Evolutionary conservation across 1,139 yeast genomes (phyloP).

Genomic region (Yamadazyma friedrichii): DNA sequence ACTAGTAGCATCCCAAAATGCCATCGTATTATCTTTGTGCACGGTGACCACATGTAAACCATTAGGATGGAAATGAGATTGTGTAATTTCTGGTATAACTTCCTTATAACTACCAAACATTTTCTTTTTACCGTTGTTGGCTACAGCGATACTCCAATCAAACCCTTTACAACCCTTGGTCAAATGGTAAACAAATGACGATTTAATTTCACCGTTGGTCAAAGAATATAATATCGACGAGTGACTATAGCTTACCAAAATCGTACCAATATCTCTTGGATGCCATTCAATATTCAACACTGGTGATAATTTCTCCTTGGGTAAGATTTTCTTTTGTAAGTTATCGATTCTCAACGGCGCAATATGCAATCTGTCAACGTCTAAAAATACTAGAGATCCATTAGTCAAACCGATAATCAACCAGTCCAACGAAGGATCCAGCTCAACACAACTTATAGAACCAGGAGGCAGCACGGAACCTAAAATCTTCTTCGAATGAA

Average conservation of each 20-base stretch:
- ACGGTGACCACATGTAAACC: constrained; percentile 80
- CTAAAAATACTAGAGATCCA: constrained; percentile 74
- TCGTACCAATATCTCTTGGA: constrained; percentile 83
- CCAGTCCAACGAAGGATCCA: constrained; percentile 91
- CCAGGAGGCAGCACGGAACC: constrained; percentile 60
- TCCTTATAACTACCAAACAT: constrained; percentile 41
- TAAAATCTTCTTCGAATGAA: constrained; percentile 60
- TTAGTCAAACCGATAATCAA: constrained; percentile 74
- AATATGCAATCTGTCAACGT: constrained; percentile 71
- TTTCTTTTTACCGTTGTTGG: constrained; percentile 45
- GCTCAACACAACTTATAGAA: constrained; percentile 61
- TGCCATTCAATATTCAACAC: constrained; percentile 73
- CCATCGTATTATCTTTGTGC: constrained; percentile 80
- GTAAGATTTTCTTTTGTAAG: constrained; percentile 59
- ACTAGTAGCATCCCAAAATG: constrained; percentile 83
- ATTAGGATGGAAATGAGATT: constrained; percentile 87
- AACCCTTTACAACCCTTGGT: constrained; percentile 33
- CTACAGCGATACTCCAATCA: constrained; percentile 27
- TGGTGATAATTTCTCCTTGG: constrained; percentile 52
- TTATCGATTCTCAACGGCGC: constrained; percentile 72
- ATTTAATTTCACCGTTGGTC: constrained; percentile 55
- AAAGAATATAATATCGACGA: constrained; percentile 71
- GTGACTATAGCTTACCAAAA: constrained; percentile 71
- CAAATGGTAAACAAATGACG: constrained; percentile 57
- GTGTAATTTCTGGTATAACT: constrained; percentile 51